phyloP scores from a whole-genome alignment of 345 rosid species.

The Boechera stricta region DNA sequence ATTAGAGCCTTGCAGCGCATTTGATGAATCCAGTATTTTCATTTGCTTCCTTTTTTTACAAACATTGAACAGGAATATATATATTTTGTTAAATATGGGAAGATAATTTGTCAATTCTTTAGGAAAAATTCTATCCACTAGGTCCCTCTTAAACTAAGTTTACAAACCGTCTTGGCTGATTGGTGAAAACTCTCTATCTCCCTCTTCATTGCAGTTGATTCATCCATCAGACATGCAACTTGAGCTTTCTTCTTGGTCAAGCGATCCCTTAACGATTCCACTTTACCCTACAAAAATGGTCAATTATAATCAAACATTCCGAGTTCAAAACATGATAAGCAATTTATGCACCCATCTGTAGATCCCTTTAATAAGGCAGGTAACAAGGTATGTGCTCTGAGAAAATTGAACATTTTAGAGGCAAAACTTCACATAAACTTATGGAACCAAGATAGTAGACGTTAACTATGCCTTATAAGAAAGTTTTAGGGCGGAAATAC shows the following conservation, averaged over 20 bases:
- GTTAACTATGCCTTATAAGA: not conserved
- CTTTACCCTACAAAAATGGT: conserved; percentile 53
- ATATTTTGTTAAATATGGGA: not conserved
- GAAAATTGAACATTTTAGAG: not conserved
- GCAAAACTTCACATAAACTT: conserved; percentile 24
- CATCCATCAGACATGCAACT: conserved; percentile 67
- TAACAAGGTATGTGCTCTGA: not conserved
- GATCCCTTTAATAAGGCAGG: not conserved
- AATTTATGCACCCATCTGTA: conserved; percentile 1
- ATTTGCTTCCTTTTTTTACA: conserved; percentile 8
- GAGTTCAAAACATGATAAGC: conserved; percentile 17
- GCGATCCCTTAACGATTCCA: conserved; percentile 61
- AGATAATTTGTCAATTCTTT: not conserved
- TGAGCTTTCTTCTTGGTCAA: conserved; percentile 74
- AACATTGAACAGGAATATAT: not conserved
- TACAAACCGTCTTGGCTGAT: conserved; percentile 63
- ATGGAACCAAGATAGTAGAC: not conserved
- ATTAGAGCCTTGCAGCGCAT: conserved; percentile 9
- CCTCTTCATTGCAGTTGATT: conserved; percentile 71
- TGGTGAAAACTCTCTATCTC: conserved; percentile 67
- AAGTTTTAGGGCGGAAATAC: not conserved
- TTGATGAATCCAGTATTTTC: conserved; percentile 24
- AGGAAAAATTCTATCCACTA: conserved; percentile 6
- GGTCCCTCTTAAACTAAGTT: conserved; percentile 31
- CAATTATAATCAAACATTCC: conserved; percentile 19